Evolutionary conservation across 2,329 filamentous ascomycete species (phyloP).

Genomic region (Massarina eburnea): DNA sequence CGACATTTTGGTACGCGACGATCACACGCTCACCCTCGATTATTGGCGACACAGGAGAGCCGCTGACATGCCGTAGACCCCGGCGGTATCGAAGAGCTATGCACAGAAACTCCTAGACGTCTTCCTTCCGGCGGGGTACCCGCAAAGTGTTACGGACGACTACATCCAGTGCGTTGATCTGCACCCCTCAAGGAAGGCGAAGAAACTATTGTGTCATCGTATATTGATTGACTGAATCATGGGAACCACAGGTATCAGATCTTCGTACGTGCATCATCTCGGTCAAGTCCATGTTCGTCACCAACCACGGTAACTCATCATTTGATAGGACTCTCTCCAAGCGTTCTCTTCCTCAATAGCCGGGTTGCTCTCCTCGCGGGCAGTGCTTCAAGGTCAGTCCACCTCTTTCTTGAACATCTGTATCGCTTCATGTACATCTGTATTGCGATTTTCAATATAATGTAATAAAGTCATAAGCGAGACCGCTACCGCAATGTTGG

Average conservation of each 20-base stretch:
- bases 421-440: conserved; percentile 6
- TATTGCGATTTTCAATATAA: conserved; percentile 5
- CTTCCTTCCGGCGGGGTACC: conserved; percentile 86
- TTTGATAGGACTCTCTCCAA: conserved; percentile 70
- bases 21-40: neutral
- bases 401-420: neutral
- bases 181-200: conserved; percentile 3
- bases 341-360: conserved; percentile 84
- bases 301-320: neutral
- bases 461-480: conserved; percentile 12
- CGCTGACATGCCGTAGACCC: conserved; percentile 10
- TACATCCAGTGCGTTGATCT: conserved; percentile 68
- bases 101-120: conserved; percentile 61
- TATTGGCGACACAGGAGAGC: neutral
- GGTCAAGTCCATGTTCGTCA: neutral
- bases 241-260: conserved; percentile 61
- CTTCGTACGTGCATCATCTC: conserved; percentile 53
- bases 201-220: neutral
- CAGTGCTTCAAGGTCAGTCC: conserved; percentile 69
- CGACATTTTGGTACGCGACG: conserved; percentile 49
- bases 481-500: conserved; percentile 7
- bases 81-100: conserved; percentile 21
- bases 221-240: neutral
- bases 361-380: conserved; percentile 75
- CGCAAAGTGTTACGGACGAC: conserved; percentile 80